phyloP scores from a whole-genome alignment of 768 basidiomycete genomes.

The Brasilioporus rufonigricans region DNA sequence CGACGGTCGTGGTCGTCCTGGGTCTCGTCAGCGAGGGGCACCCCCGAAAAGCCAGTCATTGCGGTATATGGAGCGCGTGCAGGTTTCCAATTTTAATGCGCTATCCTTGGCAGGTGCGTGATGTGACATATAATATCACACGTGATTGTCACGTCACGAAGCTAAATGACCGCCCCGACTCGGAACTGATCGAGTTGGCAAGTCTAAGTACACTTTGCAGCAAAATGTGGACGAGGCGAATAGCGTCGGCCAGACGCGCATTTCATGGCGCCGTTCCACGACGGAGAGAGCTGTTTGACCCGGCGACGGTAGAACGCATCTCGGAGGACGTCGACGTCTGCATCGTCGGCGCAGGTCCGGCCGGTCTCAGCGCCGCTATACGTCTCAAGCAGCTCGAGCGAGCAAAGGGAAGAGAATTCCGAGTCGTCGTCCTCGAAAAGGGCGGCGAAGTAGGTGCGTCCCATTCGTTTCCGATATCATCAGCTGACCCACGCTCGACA shows the following conservation, averaged over 20 bases:
- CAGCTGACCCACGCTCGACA: conserved; percentile 28
- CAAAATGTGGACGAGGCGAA: conserved; percentile 6
- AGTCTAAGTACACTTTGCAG: too few relatives aligned
- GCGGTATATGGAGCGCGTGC: background rate
- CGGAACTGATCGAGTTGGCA: too few relatives aligned
- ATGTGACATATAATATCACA: background rate
- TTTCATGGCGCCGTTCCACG: conserved; percentile 16
- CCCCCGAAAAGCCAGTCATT: conserved; percentile 53
- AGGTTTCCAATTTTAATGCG: too few relatives aligned
- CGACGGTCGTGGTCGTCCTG: conserved; percentile 35
- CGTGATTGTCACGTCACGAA: background rate
- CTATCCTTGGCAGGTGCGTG: background rate
- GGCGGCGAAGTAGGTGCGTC: conserved; percentile 85
- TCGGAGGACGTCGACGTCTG: conserved; percentile 94
- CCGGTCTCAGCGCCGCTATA: conserved; percentile 94
- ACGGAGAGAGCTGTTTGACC: conserved; percentile 45
- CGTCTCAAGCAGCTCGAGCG: conserved; percentile 85
- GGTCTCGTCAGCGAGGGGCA: conserved; percentile 46
- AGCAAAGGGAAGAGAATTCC: conserved; percentile 51
- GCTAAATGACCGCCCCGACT: background rate
- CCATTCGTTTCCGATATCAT: background rate
- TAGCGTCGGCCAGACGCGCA: conserved; percentile 8
- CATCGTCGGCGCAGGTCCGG: conserved; percentile 95
- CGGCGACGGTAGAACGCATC: conserved; percentile 69
- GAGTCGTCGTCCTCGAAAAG: conserved; percentile 95